A percentile compares a stretch with the other conserved stretches of the same genome.
Conservation (phyloP, 2,329 filamentous ascomycete genomes). For the Helotiales sp. region DNA sequence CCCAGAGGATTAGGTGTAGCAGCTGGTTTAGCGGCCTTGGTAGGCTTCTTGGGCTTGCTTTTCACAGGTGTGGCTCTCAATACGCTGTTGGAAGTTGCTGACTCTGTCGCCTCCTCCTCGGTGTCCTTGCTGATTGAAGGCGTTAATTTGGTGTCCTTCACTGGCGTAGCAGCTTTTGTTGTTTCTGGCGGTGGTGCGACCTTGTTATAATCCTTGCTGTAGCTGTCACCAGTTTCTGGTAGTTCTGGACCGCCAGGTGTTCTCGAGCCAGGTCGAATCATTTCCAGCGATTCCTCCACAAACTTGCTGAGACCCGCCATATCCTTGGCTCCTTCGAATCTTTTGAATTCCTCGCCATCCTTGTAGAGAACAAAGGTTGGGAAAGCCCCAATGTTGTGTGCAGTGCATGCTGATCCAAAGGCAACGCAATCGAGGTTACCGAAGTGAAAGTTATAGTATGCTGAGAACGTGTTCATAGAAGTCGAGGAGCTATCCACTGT, state of each 20-base stretch:
- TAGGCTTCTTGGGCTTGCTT: constrained; percentile 38
- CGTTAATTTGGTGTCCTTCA: constrained; percentile 16
- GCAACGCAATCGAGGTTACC: constrained; percentile 83
- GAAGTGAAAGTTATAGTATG: constrained; percentile 89
- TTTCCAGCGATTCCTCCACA: constrained; percentile 76
- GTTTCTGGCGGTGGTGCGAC: constrained; percentile 33
- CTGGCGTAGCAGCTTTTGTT: constrained; percentile 31
- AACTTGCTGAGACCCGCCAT: constrained; percentile 66
- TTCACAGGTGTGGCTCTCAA: constrained; percentile 37
- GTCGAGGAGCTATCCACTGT: constrained; percentile 43
- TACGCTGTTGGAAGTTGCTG: constrained; percentile 11
- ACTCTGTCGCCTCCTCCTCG: constrained; percentile 19
- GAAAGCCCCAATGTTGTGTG: constrained; percentile 66
- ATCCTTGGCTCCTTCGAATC: constrained; percentile 64
- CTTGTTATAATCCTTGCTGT: constrained; percentile 25
- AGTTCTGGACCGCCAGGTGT: constrained; percentile 56
- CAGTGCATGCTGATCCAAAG: constrained; percentile 73
- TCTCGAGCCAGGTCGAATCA: constrained; percentile 77
- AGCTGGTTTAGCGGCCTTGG: constrained; percentile 53
- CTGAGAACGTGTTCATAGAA: constrained; percentile 62
- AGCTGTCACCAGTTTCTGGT: constrained; percentile 67
- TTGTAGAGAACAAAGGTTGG: constrained; percentile 81
- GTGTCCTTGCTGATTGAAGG: constrained; percentile 26
- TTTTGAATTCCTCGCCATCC: constrained; percentile 67
- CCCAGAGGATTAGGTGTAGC: constrained; percentile 73